Evolutionary conservation across 2,329 filamentous ascomycete genomes (phyloP), one percentile per base, ranked within the genome.

Genomic region (Fusarium nisikadoi): DNA sequence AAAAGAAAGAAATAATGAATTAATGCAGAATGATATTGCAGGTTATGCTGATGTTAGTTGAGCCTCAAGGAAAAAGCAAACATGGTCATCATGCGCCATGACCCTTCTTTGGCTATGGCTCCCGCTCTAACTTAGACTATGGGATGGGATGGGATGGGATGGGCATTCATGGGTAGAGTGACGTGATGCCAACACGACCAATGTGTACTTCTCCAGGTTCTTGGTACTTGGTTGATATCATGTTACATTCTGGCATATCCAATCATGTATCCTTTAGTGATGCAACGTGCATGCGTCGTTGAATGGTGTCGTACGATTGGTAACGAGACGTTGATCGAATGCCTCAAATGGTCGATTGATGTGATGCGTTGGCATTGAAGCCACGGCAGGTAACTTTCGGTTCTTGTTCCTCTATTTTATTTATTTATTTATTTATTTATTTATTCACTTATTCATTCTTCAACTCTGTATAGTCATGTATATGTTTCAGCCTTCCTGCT

Each of bases 331-430:
- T 46, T 61, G 35, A 39, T 54, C 39, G 59, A 50, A 59, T 69
- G 71, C 70, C 72, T 75, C 63, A 66, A 69, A 69, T 70, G 65
- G 71, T 49, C 60, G 57, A 54, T 67, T 64, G 74, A 76, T 76
- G 74, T 64, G 74, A 76, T 76, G 74, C 55, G 74, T 75, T 76
- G 74, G 69, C 69, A 68, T 67, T 39, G 46, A 57, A 74, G 70
- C 70, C 71, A 69, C 71, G 33, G 50, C 64, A 65, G 63, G 53
- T 39, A 42, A n/a, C 35, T 29, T 29, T 27, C n/a, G 23, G 20
- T 33, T 19, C 29, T 50, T 31, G 19, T 19, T 35, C 29, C 8
- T 50, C 47, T 50, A 11, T n/a, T n/a, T n/a, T n/a, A n/a, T n/a
- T n/a, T n/a, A n/a, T 10, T 49, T 35, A 35, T n/a, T 52, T 49